These are phyloP conservation scores for Moricandia arvensis DNA, from an alignment of 345 rosid genomes.

Conservation along the genomic window DNA sequence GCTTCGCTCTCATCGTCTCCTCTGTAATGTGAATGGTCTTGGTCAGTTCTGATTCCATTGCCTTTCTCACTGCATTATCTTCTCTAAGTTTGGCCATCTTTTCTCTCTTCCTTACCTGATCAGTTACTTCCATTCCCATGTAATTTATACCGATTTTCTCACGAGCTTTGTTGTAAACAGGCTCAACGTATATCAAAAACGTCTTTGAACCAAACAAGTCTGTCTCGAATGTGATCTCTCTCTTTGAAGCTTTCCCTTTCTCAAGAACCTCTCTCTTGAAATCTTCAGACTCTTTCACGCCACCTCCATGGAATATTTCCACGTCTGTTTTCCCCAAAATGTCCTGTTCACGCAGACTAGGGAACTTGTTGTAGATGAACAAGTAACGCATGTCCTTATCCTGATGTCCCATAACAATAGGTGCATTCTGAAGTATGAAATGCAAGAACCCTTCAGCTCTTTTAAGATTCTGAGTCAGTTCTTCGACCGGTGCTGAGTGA, in stretches of 20 bases:
- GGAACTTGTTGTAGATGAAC: slow-evolving; percentile 91
- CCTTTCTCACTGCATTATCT: slow-evolving; percentile 94
- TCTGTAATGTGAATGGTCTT: slow-evolving; percentile 98
- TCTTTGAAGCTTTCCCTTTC: slow-evolving; percentile 81
- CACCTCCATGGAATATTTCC: slow-evolving; percentile 85
- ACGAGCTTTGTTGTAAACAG: slow-evolving; percentile 79
- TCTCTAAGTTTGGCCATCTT: slow-evolving; percentile 85
- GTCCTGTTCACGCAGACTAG: slow-evolving; percentile 82
- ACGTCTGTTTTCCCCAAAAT: slow-evolving; percentile 85
- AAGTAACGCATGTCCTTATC: slow-evolving; percentile 86
- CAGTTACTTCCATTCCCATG: slow-evolving; percentile 97
- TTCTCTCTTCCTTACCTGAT: slow-evolving; percentile 90
- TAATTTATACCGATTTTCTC: slow-evolving; percentile 92
- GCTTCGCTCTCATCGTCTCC: slow-evolving; percentile 98
- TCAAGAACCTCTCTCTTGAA: slow-evolving; percentile 91
- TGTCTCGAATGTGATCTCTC: slow-evolving; percentile 89
- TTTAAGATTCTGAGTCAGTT: slow-evolving; percentile 71
- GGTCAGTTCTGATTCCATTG: slow-evolving; percentile 92
- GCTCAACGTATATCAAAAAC: slow-evolving; percentile 83
- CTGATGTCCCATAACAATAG: slow-evolving; percentile 95
- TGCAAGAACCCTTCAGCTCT: slow-evolving; percentile 94
- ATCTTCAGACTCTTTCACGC: slow-evolving; percentile 93
- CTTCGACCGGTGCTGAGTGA: slow-evolving; percentile 80
- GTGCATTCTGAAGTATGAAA: slow-evolving; percentile 90
- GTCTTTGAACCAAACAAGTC: slow-evolving; percentile 83